Evolutionary conservation across 345 rosid species (phyloP).

Genomic region (Arabidopsis arenosa): DNA sequence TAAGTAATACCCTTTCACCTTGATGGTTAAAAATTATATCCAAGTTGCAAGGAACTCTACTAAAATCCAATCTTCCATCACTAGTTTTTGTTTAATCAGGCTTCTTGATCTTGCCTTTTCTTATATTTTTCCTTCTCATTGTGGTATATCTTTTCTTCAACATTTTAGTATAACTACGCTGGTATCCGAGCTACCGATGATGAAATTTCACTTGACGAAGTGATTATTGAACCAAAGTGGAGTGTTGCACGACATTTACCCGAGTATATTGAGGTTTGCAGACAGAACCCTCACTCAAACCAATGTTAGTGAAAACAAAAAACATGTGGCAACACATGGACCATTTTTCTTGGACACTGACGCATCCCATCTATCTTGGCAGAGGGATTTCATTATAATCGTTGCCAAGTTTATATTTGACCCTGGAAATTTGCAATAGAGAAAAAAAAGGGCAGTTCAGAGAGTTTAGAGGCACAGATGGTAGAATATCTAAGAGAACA

Average conservation of each 20-base stretch:
- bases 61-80: neutral
- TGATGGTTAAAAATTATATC: conserved; percentile 17
- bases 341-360: conserved; percentile 28
- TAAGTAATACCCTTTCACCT: conserved; percentile 1
- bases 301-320: neutral
- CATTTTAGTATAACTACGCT: conserved; percentile 75
- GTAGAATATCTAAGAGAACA: conserved; percentile 70
- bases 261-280: conserved; percentile 73
- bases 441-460: conserved; percentile 58
- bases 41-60: conserved; percentile 28
- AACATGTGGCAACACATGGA: conserved; percentile 22
- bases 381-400: conserved; percentile 80
- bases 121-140: conserved; percentile 5
- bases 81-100: conserved; percentile 13
- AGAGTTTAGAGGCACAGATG: conserved; percentile 66
- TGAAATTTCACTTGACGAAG: conserved; percentile 60
- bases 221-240: conserved; percentile 90
- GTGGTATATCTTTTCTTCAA: conserved; percentile 19
- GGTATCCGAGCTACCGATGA: conserved; percentile 75
- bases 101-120: conserved; percentile 22
- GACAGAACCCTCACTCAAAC: conserved; percentile 25
- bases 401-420: conserved; percentile 86
- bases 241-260: conserved; percentile 78
- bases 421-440: conserved; percentile 80
- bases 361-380: conserved; percentile 47